Conservation (phyloP, 495 filamentous ascomycete species). For the Podospora australis region DNA sequence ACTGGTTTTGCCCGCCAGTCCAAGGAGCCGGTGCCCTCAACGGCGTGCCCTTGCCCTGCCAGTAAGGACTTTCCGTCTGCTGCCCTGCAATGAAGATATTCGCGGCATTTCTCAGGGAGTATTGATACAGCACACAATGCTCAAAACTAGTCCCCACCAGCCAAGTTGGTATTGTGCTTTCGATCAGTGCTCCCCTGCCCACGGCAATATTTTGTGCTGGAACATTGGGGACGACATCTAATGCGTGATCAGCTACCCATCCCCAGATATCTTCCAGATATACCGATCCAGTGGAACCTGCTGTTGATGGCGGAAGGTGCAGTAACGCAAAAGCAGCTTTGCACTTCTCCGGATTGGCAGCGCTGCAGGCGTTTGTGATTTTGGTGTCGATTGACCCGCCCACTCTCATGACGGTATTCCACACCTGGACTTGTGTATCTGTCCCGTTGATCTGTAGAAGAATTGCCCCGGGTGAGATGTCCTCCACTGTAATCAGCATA, state of each 20-base stretch:
- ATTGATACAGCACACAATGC: slow-evolving; percentile 70
- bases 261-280: slow-evolving; percentile 57
- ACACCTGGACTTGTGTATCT: slow-evolving; percentile 45
- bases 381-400: slow-evolving; percentile 47
- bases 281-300: slow-evolving; percentile 29
- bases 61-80: slow-evolving; percentile 71
- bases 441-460: slow-evolving; percentile 45
- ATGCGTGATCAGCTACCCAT: slow-evolving; percentile 47
- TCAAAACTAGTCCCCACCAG: slow-evolving; percentile 63
- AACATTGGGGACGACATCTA: slow-evolving; percentile 28
- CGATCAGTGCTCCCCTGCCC: slow-evolving; percentile 45
- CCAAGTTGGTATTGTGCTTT: slow-evolving; percentile 42
- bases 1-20: neutral
- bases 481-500: slow-evolving; percentile 47
- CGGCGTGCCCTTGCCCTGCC: slow-evolving; percentile 55
- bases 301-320: slow-evolving; percentile 41
- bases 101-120: slow-evolving; percentile 53
- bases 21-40: slow-evolving; percentile 27
- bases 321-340: slow-evolving; percentile 47
- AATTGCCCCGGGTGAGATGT: slow-evolving; percentile 45
- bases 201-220: slow-evolving; percentile 40
- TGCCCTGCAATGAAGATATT: slow-evolving; percentile 61
- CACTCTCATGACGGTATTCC: slow-evolving; percentile 51
- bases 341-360: slow-evolving; percentile 31
- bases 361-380: slow-evolving; percentile 35